phyloP scores from a whole-genome alignment of 257 asterid species.

The Vinca minor region DNA sequence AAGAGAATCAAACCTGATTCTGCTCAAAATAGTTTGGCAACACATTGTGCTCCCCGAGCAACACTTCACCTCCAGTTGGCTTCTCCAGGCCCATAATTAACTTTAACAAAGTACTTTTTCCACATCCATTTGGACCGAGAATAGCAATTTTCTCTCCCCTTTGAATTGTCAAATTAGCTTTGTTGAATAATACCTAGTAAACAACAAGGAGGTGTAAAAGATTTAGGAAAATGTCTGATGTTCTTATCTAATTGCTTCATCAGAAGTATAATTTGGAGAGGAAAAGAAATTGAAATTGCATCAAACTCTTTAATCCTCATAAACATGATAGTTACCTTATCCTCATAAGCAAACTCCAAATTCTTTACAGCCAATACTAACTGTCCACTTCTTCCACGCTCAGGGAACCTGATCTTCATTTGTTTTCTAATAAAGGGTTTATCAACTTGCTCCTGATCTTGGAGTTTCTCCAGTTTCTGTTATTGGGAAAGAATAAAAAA shows the following conservation, averaged over 20 bases:
- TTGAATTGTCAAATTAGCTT: slow-evolving; percentile 74
- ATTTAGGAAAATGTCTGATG: neutral
- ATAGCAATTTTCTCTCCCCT: slow-evolving; percentile 95
- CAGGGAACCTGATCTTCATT: slow-evolving; percentile 97
- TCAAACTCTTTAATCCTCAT: neutral
- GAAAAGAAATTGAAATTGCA: neutral
- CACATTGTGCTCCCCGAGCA: slow-evolving; percentile 87
- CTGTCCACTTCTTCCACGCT: slow-evolving; percentile 91
- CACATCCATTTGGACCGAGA: slow-evolving; percentile 98
- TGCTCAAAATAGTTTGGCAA: slow-evolving; percentile 94
- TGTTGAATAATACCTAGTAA: slow-evolving; percentile 63
- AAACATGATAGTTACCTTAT: slow-evolving; percentile 47
- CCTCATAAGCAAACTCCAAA: slow-evolving; percentile 65
- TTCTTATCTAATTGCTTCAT: neutral
- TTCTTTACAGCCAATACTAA: slow-evolving; percentile 57
- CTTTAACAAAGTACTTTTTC: slow-evolving; percentile 89
- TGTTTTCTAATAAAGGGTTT: slow-evolving; percentile 96
- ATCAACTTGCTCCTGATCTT: slow-evolving; percentile 83
- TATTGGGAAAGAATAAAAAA: slow-evolving; percentile 13
- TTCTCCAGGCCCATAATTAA: slow-evolving; percentile 79
- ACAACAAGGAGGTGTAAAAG: neutral
- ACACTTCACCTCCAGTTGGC: slow-evolving; percentile 63
- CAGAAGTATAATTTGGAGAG: neutral
- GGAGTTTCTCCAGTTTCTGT: slow-evolving; percentile 96
- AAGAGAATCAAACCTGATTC: slow-evolving; percentile 64